A percentile compares a stretch with the other conserved stretches of the same genome.
These are phyloP conservation scores for Cyclotella distinguenda DNA, from an alignment of 108 stramenopile genomes.

Conservation along the genomic window DNA sequence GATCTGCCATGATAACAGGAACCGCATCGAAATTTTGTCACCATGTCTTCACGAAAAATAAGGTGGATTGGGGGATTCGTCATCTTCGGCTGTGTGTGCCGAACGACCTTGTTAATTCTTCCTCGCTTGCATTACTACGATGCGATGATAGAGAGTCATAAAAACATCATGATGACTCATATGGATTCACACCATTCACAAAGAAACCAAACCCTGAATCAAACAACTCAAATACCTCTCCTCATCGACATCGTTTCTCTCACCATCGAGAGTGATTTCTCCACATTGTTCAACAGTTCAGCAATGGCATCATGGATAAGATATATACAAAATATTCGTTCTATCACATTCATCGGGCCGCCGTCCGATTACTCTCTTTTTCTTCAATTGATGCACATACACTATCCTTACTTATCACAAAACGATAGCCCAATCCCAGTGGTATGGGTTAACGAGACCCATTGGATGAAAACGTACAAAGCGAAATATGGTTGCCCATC, in stretches of 20 bases:
- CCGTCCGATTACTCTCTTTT: constrained; percentile 17
- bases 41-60: too few relatives aligned
- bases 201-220: too few relatives aligned
- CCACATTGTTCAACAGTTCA: constrained; percentile 34
- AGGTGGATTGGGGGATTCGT: too few relatives aligned
- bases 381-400: constrained; percentile 10
- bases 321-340: constrained; percentile 39
- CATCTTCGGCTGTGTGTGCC: too few relatives aligned
- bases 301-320: constrained; percentile 34
- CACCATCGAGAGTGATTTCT: constrained; percentile 28
- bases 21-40: too few relatives aligned
- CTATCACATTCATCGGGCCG: constrained; percentile 38
- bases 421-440: constrained; percentile 11
- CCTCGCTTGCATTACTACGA: too few relatives aligned
- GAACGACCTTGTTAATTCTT: too few relatives aligned
- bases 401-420: neutral
- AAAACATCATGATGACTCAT: too few relatives aligned
- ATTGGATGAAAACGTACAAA: constrained; percentile 26
- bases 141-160: too few relatives aligned
- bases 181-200: too few relatives aligned
- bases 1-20: too few relatives aligned
- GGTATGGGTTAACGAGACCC: constrained; percentile 38
- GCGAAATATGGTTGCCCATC: constrained; percentile 19
- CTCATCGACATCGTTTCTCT: constrained; percentile 41
- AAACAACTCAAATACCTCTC: too few relatives aligned